Evolutionary conservation across 1,284 basidiomycete genomes (phyloP).

Genomic region (Puccinia hordei): DNA sequence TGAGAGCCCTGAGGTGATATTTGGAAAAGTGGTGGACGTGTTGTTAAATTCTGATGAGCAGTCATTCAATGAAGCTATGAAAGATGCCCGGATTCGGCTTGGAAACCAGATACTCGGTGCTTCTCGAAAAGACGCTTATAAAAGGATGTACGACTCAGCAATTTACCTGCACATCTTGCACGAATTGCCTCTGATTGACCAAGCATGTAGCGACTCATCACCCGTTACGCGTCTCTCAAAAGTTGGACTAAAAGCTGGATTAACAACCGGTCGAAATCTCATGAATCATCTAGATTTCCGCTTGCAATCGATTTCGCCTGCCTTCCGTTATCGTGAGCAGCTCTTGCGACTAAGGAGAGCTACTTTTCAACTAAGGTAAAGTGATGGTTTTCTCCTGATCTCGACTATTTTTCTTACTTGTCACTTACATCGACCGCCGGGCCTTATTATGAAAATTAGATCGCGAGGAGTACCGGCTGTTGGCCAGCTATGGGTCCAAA

Average conservation of each 20-base stretch:
- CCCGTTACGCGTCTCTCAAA: constrained; percentile 45
- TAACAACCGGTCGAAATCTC: constrained; percentile 56
- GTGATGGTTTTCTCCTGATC: constrained; percentile 11
- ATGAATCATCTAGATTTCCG: constrained; percentile 67
- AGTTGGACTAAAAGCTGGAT: not conserved
- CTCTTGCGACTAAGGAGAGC: constrained; percentile 86
- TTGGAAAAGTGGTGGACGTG: constrained; percentile 79
- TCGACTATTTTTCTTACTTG: constrained; percentile 49
- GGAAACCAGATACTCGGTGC: constrained; percentile 76
- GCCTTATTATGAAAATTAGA: constrained; percentile 57
- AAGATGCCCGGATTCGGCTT: constrained; percentile 60
- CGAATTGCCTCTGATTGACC: constrained; percentile 79
- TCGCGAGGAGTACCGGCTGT: constrained; percentile 66
- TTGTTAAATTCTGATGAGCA: constrained; percentile 66
- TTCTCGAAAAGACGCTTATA: constrained; percentile 76
- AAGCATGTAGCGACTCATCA: constrained; percentile 56
- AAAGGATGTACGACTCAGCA: constrained; percentile 81
- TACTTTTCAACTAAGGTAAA: constrained; percentile 75
- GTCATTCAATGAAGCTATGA: constrained; percentile 38
- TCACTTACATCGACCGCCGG: constrained; percentile 52
- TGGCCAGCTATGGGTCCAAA: constrained; percentile 84
- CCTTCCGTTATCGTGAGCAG: constrained; percentile 88
- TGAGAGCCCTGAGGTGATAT: constrained; percentile 68
- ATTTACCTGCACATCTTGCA: constrained; percentile 84
- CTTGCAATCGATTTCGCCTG: constrained; percentile 77